Percentiles rank a stretch among this genome's conserved stretches.
phyloP scores from a whole-genome alignment of 306 rosid species.

The Lotus japonicus region DNA sequence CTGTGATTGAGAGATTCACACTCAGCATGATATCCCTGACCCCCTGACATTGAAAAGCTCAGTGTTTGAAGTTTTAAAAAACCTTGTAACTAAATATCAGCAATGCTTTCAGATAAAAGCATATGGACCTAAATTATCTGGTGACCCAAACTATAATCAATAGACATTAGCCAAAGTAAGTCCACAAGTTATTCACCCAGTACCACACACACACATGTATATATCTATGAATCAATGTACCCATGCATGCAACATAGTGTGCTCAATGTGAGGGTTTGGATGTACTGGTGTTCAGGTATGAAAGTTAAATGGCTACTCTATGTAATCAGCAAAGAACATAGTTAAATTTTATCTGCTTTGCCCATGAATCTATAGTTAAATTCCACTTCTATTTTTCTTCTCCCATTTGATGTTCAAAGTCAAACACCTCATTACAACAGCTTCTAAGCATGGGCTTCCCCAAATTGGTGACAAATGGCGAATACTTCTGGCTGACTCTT shows the following conservation, averaged over 20 bases:
- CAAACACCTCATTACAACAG: background rate
- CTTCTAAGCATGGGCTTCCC: conserved; percentile 12
- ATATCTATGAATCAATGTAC: background rate
- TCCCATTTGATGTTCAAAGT: background rate
- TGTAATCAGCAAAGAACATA: background rate
- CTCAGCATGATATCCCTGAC: background rate
- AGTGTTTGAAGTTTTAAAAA: conserved; percentile 5
- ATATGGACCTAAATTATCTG: background rate
- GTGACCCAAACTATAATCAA: conserved; percentile 8
- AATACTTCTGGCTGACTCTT: background rate
- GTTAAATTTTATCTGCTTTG: background rate
- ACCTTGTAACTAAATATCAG: background rate
- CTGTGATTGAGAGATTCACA: background rate
- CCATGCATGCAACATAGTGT: background rate
- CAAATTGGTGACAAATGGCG: background rate
- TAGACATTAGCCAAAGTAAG: background rate
- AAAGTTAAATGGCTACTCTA: background rate
- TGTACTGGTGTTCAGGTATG: background rate
- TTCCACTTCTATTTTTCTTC: background rate
- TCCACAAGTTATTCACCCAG: background rate
- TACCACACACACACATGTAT: background rate
- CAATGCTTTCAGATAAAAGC: background rate
- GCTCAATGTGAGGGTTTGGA: background rate
- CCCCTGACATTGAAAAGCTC: background rate
- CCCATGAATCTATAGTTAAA: background rate